These are phyloP conservation scores for Phialophora chinensis DNA, from an alignment of 2,329 filamentous ascomycete genomes.

Conservation along the genomic window DNA sequence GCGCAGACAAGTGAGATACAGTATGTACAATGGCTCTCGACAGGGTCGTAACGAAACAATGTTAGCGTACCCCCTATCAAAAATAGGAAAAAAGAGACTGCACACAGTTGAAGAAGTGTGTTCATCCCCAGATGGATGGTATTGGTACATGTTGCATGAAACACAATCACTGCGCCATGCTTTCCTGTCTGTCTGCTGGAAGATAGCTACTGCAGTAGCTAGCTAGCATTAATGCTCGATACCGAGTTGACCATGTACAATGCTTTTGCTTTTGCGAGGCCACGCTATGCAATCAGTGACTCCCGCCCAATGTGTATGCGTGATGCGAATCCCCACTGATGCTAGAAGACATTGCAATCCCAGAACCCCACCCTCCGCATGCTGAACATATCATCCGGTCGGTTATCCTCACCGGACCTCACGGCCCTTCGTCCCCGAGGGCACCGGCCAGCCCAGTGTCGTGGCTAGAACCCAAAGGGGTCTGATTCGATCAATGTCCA, in stretches of 20 bases:
- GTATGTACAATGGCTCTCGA: no score
- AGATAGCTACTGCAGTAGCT: background rate
- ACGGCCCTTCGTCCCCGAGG: background rate
- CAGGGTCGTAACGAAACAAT: no score
- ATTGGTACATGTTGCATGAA: background rate
- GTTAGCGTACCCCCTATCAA: background rate
- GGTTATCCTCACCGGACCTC: background rate
- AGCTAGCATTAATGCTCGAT: background rate
- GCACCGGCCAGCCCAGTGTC: no score
- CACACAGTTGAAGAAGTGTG: background rate
- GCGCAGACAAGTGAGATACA: no score
- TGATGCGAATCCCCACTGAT: background rate
- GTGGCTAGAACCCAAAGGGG: background rate
- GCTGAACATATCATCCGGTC: background rate
- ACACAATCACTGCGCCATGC: background rate
- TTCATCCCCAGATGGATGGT: background rate
- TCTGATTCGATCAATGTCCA: constrained; percentile 21
- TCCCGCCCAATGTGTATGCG: background rate
- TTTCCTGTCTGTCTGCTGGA: background rate
- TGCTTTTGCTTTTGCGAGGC: background rate
- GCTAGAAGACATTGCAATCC: background rate
- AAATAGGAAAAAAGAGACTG: background rate
- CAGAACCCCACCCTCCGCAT: background rate
- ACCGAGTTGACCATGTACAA: background rate
- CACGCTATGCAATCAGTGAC: background rate